A percentile compares a stretch with the other conserved stretches of the same genome.
These are phyloP conservation scores for Erysimum cheiranthoides DNA, from an alignment of 345 rosid genomes.

Conservation along the genomic window DNA sequence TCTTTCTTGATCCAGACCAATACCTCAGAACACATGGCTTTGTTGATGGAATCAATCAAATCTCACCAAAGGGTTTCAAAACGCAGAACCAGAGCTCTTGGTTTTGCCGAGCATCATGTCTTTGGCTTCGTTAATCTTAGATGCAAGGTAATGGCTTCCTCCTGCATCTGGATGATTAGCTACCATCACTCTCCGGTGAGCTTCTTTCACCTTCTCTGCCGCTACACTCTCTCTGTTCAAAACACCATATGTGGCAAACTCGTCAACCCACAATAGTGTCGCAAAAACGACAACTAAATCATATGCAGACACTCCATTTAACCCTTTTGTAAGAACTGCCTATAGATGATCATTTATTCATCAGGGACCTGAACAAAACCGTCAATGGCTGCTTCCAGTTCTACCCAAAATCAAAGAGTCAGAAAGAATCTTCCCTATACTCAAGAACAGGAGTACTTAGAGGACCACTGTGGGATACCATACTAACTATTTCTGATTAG, in stretches of 20 bases:
- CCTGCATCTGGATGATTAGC: slow-evolving; percentile 86
- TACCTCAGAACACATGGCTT: neutral
- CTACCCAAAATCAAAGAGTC: neutral
- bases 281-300: neutral
- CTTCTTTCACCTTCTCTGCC: slow-evolving; percentile 80
- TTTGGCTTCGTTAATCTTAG: slow-evolving; percentile 71
- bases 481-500: neutral
- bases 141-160: slow-evolving; percentile 74
- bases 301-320: neutral
- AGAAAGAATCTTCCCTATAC: neutral
- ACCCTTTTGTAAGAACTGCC: slow-evolving; percentile 5
- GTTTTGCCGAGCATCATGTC: slow-evolving; percentile 67
- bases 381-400: neutral
- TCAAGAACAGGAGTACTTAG: neutral
- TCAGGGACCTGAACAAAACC: neutral
- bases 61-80: slow-evolving; percentile 41
- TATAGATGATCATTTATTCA: neutral
- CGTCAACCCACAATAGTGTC: slow-evolving; percentile 1
- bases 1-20: slow-evolving; percentile 22
- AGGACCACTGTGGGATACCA: neutral
- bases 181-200: slow-evolving; percentile 86
- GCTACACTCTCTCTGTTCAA: slow-evolving; percentile 68
- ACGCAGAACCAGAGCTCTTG: slow-evolving; percentile 58
- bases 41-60: neutral
- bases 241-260: neutral